Evolutionary conservation across 2,329 filamentous ascomycete genomes (phyloP).

Genomic region (Penicillium concentricum): DNA sequence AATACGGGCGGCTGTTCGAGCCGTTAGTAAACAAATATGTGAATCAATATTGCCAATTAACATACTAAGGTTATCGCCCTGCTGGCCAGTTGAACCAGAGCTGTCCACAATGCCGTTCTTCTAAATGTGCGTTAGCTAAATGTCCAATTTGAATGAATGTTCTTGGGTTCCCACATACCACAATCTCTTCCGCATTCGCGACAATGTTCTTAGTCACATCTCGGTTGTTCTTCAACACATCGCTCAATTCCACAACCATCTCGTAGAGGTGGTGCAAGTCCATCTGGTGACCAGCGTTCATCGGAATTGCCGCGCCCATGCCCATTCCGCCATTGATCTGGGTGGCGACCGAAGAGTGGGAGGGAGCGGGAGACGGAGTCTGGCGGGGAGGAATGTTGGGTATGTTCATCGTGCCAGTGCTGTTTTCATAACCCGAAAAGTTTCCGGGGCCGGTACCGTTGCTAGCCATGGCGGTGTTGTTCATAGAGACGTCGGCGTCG

Average conservation of each 20-base stretch:
- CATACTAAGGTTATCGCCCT: slow-evolving; percentile 45
- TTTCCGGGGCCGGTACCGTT: slow-evolving; percentile 29
- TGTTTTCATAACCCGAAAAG: slow-evolving; percentile 36
- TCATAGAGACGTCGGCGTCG: slow-evolving; percentile 37
- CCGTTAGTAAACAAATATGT: neutral
- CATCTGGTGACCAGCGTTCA: slow-evolving; percentile 53
- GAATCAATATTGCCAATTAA: neutral
- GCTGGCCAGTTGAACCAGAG: slow-evolving; percentile 40
- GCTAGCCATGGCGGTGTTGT: slow-evolving; percentile 28
- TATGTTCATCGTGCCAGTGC: slow-evolving; percentile 31
- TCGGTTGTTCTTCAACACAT: slow-evolving; percentile 50
- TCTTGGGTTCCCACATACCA: slow-evolving; percentile 33
- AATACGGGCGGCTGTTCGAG: slow-evolving; percentile 44
- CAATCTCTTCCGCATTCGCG: slow-evolving; percentile 50
- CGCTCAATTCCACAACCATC: slow-evolving; percentile 51
- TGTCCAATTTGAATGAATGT: neutral
- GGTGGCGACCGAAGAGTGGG: slow-evolving; percentile 23
- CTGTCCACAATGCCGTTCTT: slow-evolving; percentile 45
- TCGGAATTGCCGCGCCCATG: slow-evolving; percentile 40
- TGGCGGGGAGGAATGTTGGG: slow-evolving; percentile 33
- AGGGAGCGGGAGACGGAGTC: slow-evolving; percentile 34
- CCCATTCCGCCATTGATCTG: slow-evolving; percentile 40
- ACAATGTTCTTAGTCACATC: slow-evolving; percentile 51
- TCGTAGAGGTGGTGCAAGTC: slow-evolving; percentile 52
- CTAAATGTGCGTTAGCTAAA: slow-evolving; percentile 28